A percentile compares a stretch with the other conserved stretches of the same genome.
Conservation (phyloP, 768 basidiomycete species). For the Naganishia antarctica region DNA sequence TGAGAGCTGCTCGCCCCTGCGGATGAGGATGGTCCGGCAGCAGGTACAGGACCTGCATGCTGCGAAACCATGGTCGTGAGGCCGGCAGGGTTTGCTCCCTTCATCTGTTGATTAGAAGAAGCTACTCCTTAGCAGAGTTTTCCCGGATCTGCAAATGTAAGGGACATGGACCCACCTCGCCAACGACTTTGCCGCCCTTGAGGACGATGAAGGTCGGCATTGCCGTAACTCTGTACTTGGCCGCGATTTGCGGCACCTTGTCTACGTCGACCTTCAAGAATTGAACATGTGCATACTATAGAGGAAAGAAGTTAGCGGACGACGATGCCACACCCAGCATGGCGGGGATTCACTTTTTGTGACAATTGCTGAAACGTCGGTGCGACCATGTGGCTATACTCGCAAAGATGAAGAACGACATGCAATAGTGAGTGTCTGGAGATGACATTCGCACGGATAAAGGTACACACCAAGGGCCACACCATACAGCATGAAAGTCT, state of each 20-base stretch:
- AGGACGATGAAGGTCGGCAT: constrained; percentile 50
- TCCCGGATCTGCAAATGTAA: background rate
- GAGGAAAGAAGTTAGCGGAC: background rate
- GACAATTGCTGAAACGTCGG: constrained; percentile 42
- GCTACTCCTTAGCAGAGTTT: background rate
- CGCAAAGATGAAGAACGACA: background rate
- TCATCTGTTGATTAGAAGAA: constrained; percentile 35
- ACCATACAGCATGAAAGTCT: constrained; percentile 43
- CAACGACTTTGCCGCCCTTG: constrained; percentile 46
- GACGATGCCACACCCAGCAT: background rate
- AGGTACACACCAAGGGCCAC: constrained; percentile 5
- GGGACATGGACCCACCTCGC: constrained; percentile 38
- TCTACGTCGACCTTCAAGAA: constrained; percentile 50
- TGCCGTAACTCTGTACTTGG: constrained; percentile 40
- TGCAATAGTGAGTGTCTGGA: background rate
- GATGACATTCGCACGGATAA: constrained; percentile 33
- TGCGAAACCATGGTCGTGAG: constrained; percentile 41
- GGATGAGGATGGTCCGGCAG: constrained; percentile 28
- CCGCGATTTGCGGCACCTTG: constrained; percentile 39
- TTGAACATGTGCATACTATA: constrained; percentile 39
- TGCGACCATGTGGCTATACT: constrained; percentile 43
- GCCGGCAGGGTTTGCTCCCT: constrained; percentile 46
- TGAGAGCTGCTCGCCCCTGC: constrained; percentile 31
- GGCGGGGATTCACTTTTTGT: constrained; percentile 29
- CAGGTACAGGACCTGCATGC: constrained; percentile 44